Evolutionary conservation across 768 basidiomycete species (phyloP).

Genomic region (Candolleomyces eurysporus): DNA sequence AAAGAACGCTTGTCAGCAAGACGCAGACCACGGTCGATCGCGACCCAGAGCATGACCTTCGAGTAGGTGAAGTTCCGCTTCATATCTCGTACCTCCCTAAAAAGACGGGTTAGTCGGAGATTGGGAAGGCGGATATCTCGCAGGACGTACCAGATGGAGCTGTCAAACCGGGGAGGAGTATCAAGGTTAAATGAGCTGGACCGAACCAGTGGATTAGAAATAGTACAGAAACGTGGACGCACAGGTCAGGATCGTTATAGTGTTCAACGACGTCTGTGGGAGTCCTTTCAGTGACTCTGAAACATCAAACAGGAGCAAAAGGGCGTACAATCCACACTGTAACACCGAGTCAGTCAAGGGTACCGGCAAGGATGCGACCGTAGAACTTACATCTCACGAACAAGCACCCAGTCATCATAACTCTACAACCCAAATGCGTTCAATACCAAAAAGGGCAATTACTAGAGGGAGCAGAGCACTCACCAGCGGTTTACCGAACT

Average conservation of each 20-base stretch:
- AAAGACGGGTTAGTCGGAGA: conserved; percentile 2
- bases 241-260: conserved; percentile 78
- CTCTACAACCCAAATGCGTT: conserved; percentile 16
- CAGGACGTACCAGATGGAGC: conserved; percentile 71
- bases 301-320: background rate
- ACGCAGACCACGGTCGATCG: conserved; percentile 88
- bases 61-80: conserved; percentile 88
- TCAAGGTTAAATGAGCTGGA: background rate
- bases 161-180: too few relatives aligned
- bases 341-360: background rate
- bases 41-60: conserved; percentile 97
- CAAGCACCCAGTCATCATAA: conserved; percentile 56
- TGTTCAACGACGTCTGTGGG: conserved; percentile 68
- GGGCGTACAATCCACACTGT: conserved; percentile 69
- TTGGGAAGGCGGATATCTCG: background rate
- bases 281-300: background rate
- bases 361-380: background rate
- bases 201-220: background rate
- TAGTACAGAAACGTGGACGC: conserved; percentile 25
- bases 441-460: background rate
- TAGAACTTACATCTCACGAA: conserved; percentile 68
- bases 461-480: conserved; percentile 20
- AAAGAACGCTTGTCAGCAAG: conserved; percentile 94
- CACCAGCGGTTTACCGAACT: conserved; percentile 80
- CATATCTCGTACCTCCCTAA: conserved; percentile 87